phyloP scores from a whole-genome alignment of 2,329 filamentous ascomycete genomes.

The Blastomyces silverae region DNA sequence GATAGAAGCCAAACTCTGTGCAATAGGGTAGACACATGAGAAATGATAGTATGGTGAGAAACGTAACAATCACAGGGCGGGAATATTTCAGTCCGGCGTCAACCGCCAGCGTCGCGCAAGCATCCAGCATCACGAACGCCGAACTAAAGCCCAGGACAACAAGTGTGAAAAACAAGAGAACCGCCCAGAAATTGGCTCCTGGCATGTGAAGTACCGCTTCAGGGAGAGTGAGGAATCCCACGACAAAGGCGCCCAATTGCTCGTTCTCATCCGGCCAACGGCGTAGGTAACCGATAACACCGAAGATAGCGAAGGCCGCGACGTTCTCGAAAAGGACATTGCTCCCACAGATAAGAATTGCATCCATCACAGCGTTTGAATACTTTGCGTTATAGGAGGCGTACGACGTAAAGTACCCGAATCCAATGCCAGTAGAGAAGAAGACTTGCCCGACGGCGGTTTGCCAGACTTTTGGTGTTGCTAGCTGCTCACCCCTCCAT shows the following conservation, averaged over 20 bases:
- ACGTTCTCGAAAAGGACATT: constrained; percentile 54
- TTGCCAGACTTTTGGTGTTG: constrained; percentile 51
- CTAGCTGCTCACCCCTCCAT: constrained; percentile 48
- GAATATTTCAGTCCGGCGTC: constrained; percentile 47
- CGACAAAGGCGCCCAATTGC: constrained; percentile 48
- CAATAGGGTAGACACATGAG: constrained; percentile 52
- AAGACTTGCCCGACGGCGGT: constrained; percentile 56
- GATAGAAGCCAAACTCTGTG: constrained; percentile 52
- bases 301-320: constrained; percentile 48
- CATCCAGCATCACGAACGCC: constrained; percentile 55
- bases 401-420: constrained; percentile 54
- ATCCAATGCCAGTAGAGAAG: constrained; percentile 54
- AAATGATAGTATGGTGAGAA: constrained; percentile 46
- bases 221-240: constrained; percentile 54
- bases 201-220: constrained; percentile 53
- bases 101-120: constrained; percentile 49
- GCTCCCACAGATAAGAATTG: constrained; percentile 49
- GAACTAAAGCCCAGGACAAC: constrained; percentile 54
- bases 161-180: constrained; percentile 54
- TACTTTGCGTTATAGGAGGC: constrained; percentile 53
- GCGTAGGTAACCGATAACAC: constrained; percentile 48
- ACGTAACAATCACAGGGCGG: constrained; percentile 46
- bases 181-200: constrained; percentile 52
- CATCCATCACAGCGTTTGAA: constrained; percentile 55
- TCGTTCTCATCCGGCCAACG: constrained; percentile 37